Evolutionary conservation across 352 stramenopile species (phyloP).

Genomic region (Phytophthora brassicae): DNA sequence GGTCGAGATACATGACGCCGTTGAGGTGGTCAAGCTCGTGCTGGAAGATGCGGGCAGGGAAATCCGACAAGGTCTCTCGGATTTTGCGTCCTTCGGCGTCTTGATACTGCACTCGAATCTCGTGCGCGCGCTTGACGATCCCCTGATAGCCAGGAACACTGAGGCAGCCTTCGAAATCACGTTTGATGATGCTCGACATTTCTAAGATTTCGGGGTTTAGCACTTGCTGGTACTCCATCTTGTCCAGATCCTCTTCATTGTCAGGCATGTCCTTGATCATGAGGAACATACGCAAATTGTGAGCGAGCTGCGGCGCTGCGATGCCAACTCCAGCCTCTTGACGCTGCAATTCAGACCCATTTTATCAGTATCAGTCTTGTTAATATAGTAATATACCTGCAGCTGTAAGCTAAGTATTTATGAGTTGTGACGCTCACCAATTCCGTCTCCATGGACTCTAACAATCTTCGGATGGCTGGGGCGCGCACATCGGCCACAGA

Average conservation of each 20-base stretch:
- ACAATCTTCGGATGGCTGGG: constrained; percentile 46
- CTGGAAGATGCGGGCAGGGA: constrained; percentile 84
- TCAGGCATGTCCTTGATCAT: constrained; percentile 75
- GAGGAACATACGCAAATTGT: constrained; percentile 82
- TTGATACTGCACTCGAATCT: constrained; percentile 71
- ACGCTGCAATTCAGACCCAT: constrained; percentile 35
- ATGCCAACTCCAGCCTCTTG: constrained; percentile 73
- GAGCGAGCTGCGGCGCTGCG: constrained; percentile 70
- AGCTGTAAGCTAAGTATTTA: too few species aligned
- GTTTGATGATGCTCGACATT: constrained; percentile 48
- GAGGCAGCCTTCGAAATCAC: constrained; percentile 86
- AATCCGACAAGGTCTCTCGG: constrained; percentile 64
- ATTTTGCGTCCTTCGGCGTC: constrained; percentile 50
- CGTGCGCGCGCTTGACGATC: constrained; percentile 57
- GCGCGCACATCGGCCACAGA: constrained; percentile 57
- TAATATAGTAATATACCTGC: too few species aligned
- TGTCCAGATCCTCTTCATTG: constrained; percentile 52
- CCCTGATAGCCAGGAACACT: constrained; percentile 83
- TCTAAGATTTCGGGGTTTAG: constrained; percentile 77
- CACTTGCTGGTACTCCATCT: constrained; percentile 70
- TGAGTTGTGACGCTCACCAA: too few species aligned
- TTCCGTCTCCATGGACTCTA: constrained; percentile 70
- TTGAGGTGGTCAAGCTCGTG: constrained; percentile 84
- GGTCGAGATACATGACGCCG: constrained; percentile 76
- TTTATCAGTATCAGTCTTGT: neutral